Percentiles rank a stretch among this genome's conserved stretches.
Conservation (phyloP, 371 early-diverging fungal species). For the Furculomyces boomerangus region DNA sequence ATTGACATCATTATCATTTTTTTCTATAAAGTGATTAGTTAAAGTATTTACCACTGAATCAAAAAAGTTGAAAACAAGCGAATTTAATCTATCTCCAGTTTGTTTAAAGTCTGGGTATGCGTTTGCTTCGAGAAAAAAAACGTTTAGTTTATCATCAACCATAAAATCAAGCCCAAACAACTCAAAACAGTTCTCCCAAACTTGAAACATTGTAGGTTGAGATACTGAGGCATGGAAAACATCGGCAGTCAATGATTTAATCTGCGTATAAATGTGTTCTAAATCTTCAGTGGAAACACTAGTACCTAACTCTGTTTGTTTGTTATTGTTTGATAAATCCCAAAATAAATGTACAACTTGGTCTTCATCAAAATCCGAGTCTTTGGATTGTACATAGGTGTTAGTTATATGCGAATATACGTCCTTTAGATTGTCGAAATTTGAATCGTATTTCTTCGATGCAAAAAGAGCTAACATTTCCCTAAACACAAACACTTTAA, state of each 20-base stretch:
- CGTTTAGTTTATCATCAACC: slow-evolving; percentile 32
- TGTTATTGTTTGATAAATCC: slow-evolving; percentile 18
- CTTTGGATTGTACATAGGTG: slow-evolving; percentile 43
- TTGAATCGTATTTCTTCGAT: slow-evolving; percentile 25
- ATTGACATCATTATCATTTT: not conserved
- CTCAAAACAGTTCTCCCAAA: slow-evolving; percentile 46
- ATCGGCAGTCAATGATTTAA: slow-evolving; percentile 32
- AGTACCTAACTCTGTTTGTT: not conserved
- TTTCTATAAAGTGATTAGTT: not conserved
- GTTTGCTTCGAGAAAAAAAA: slow-evolving; percentile 45
- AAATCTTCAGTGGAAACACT: slow-evolving; percentile 14
- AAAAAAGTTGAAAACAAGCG: slow-evolving; percentile 39
- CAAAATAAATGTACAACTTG: slow-evolving; percentile 38
- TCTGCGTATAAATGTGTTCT: slow-evolving; percentile 32
- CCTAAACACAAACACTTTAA: slow-evolving; percentile 38
- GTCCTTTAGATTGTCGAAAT: slow-evolving; percentile 24
- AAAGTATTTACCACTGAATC: slow-evolving; percentile 22
- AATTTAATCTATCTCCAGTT: slow-evolving; percentile 34
- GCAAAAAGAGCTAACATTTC: slow-evolving; percentile 56
- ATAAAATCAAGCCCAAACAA: slow-evolving; percentile 53
- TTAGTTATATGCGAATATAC: slow-evolving; percentile 42
- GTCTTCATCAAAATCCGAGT: slow-evolving; percentile 31
- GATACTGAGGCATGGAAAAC: slow-evolving; percentile 38
- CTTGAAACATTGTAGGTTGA: slow-evolving; percentile 47
- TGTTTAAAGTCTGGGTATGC: slow-evolving; percentile 61